A percentile compares a stretch with the other conserved stretches of the same genome.
Conservation (phyloP, 805 yeast species). For the Wickerhamomyces canadensis region DNA sequence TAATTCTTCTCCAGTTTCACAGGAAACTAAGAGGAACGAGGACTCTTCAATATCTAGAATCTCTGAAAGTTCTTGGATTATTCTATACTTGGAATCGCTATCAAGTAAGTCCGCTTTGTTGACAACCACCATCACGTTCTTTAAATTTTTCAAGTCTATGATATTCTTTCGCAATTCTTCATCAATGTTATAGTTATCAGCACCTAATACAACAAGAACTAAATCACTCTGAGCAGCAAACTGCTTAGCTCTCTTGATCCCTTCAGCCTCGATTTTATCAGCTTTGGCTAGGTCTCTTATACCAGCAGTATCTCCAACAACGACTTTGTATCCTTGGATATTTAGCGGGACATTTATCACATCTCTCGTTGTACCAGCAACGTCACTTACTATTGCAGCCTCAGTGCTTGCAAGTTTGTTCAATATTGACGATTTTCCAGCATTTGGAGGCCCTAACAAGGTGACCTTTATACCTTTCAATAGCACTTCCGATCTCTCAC, state of each 20-base stretch:
- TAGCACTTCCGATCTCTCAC: conserved; percentile 56
- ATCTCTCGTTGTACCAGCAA: conserved; percentile 95
- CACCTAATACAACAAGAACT: conserved; percentile 59
- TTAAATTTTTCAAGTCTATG: conserved; percentile 19
- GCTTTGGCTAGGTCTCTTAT: conserved; percentile 44
- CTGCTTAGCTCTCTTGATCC: conserved; percentile 69
- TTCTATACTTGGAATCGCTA: conserved; percentile 9
- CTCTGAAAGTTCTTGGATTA: conserved; percentile 20
- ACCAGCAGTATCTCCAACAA: conserved; percentile 93
- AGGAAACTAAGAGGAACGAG: conserved; percentile 47
- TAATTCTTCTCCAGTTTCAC: conserved; percentile 54
- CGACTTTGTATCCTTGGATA: conserved; percentile 76
- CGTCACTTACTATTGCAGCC: conserved; percentile 83
- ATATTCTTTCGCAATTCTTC: conserved; percentile 37
- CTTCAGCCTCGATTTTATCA: conserved; percentile 69
- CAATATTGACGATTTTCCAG: conserved; percentile 87
- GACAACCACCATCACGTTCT: conserved; percentile 39
- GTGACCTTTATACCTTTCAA: conserved; percentile 68
- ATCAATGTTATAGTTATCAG: conserved; percentile 31
- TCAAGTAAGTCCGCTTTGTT: conserved; percentile 55
- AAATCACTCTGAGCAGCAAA: conserved; percentile 61
- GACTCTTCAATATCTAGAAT: conserved; percentile 18
- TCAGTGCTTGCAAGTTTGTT: conserved; percentile 74
- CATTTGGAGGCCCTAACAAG: conserved; percentile 89
- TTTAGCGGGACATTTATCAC: conserved; percentile 76